These are phyloP conservation scores for Pseudogymnoascus sp. DNA, from an alignment of 2,329 filamentous ascomycete species.

Conservation along the genomic window DNA sequence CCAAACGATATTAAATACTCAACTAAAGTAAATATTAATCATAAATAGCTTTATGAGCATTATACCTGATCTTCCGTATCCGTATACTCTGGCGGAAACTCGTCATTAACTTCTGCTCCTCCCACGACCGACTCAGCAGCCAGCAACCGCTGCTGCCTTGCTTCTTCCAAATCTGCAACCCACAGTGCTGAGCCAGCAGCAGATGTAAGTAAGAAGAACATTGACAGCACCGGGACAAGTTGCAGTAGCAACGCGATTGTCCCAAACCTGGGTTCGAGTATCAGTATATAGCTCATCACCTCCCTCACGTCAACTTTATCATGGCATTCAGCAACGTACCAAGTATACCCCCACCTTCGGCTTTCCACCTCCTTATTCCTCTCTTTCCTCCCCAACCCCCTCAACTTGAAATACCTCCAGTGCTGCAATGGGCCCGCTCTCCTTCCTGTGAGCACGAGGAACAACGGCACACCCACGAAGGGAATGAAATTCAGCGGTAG, in stretches of 20 bases:
- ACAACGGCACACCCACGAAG: conserved; percentile 72
- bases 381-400: conserved; percentile 66
- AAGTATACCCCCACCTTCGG: conserved; percentile 75
- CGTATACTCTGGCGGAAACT: conserved; percentile 2
- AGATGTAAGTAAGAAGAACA: conserved; percentile 87
- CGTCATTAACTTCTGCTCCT: not conserved
- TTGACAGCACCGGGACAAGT: conserved; percentile 82
- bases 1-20: not conserved
- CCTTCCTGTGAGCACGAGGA: conserved; percentile 81
- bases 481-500: conserved; percentile 84
- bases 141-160: conserved; percentile 15
- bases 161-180: conserved; percentile 68
- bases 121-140: not conserved
- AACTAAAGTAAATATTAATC: not conserved
- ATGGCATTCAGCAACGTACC: conserved; percentile 39
- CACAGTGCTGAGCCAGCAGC: conserved; percentile 80
- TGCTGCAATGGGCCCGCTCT: conserved; percentile 82
- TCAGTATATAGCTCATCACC: not conserved
- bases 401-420: conserved; percentile 80
- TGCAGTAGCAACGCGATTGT: conserved; percentile 76
- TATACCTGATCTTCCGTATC: conserved; percentile 5
- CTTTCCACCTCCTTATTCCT: conserved; percentile 60
- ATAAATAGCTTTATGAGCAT: not conserved
- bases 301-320: not conserved
- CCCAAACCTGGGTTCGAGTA: conserved; percentile 56